Conservation (phyloP, 2,329 filamentous ascomycete species). For the Beauveria varroae region DNA sequence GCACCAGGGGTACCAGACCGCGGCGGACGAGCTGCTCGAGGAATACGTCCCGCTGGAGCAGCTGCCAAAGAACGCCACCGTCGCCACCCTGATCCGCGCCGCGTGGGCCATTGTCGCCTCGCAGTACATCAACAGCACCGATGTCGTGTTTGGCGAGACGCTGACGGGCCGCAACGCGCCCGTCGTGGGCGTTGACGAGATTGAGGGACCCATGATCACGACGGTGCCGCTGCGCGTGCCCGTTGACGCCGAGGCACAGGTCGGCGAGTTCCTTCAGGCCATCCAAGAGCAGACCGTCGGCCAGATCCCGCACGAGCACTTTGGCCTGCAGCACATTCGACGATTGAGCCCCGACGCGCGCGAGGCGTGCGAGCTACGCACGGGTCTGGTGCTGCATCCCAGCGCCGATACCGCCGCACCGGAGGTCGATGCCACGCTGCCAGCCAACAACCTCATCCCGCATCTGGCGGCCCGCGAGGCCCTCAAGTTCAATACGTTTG, state of each 20-base stretch:
- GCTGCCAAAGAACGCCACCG: conserved; percentile 35
- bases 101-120: conserved; percentile 51
- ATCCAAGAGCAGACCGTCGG: conserved; percentile 49
- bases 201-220: conserved; percentile 54
- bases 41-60: conserved; percentile 37
- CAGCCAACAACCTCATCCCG: conserved; percentile 44
- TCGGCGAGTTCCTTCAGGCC: conserved; percentile 44
- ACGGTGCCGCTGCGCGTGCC: conserved; percentile 49
- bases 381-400: conserved; percentile 47
- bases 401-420: conserved; percentile 25
- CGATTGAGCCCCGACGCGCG: conserved; percentile 46
- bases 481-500: conserved; percentile 51
- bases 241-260: conserved; percentile 32
- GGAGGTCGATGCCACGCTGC: conserved; percentile 23
- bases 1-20: conserved; percentile 38
- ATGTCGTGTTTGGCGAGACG: conserved; percentile 53
- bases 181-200: conserved; percentile 41
- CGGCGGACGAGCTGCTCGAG: conserved; percentile 46
- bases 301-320: conserved; percentile 58
- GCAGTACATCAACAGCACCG: conserved; percentile 42
- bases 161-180: conserved; percentile 48
- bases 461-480: conserved; percentile 52
- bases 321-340: conserved; percentile 53
- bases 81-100: conserved; percentile 49
- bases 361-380: conserved; percentile 48